Conservation (phyloP, 1,284 basidiomycete species). For the Moesziomyces sp. region DNA sequence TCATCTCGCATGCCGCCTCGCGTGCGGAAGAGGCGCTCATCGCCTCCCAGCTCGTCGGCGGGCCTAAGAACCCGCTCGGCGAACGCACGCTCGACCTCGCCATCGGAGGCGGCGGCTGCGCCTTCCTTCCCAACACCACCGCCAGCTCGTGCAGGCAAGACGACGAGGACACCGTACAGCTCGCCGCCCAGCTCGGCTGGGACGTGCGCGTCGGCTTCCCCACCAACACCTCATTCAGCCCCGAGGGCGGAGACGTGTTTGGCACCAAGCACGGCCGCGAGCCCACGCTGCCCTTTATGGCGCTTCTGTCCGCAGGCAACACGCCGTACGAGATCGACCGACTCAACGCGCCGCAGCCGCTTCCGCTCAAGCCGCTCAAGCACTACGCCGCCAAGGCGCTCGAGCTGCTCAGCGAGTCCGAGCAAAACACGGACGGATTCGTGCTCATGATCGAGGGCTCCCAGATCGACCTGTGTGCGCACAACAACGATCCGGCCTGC, state of each 20-base stretch:
- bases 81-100: conserved; percentile 64
- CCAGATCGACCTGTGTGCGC: conserved; percentile 64
- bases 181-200: conserved; percentile 53
- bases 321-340: conserved; percentile 66
- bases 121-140: conserved; percentile 65
- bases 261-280: conserved; percentile 7
- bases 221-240: conserved; percentile 18
- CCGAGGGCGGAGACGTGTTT: conserved; percentile 4
- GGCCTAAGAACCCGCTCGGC: conserved; percentile 37
- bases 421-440: conserved; percentile 54
- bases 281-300: conserved; percentile 51
- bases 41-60: conserved; percentile 43
- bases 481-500: conserved; percentile 60
- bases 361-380: conserved; percentile 30
- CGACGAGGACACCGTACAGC: conserved; percentile 59
- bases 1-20: conserved; percentile 66
- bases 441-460: conserved; percentile 65
- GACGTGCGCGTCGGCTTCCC: conserved; percentile 45
- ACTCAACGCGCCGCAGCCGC: conserved; percentile 40
- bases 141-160: conserved; percentile 63
- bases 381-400: conserved; percentile 48
- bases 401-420: conserved; percentile 27
- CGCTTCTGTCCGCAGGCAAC: conserved; percentile 51
- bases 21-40: conserved; percentile 49
- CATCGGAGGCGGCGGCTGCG: conserved; percentile 68